phyloP scores from a whole-genome alignment of 441 rosid genomes.

The Arabidopsis hybrid region DNA sequence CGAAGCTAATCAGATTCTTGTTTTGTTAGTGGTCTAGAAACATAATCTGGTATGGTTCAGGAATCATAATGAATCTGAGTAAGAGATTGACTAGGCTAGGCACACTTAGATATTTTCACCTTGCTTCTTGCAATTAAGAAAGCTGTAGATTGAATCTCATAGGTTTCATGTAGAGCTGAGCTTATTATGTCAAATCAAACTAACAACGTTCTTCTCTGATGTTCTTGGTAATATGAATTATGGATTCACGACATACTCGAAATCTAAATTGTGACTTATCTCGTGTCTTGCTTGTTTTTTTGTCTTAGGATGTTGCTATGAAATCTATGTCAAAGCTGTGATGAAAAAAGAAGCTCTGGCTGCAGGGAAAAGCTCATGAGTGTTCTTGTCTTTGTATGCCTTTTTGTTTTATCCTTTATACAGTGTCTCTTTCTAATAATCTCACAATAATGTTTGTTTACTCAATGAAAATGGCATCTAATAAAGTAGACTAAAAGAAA shows the following conservation, averaged over 20 bases:
- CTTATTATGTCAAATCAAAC: background rate
- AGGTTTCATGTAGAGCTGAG: background rate
- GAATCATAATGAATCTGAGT: background rate
- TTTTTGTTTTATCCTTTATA: background rate
- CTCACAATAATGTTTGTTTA: constrained; percentile 35
- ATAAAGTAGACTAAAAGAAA: constrained; percentile 42
- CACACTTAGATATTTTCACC: background rate
- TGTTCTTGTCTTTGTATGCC: constrained; percentile 29
- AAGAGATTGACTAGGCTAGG: background rate
- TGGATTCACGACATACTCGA: background rate
- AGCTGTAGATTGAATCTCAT: background rate
- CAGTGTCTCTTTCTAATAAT: constrained; percentile 8
- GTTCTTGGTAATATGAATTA: background rate
- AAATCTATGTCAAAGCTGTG: constrained; percentile 67
- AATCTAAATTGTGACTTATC: background rate
- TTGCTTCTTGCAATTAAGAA: constrained; percentile 1
- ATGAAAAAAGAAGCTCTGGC: constrained; percentile 74
- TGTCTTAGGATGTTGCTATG: constrained; percentile 73
- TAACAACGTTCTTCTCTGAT: background rate
- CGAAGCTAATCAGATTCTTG: background rate
- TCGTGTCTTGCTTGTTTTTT: constrained; percentile 12
- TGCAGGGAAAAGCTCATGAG: constrained; percentile 38
- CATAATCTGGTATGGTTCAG: constrained; percentile 8
- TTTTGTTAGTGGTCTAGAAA: background rate
- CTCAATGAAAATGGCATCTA: constrained; percentile 37